Percentiles rank a stretch among this genome's conserved stretches.
These are phyloP conservation scores for Dittrichia graveolens DNA, from an alignment of 129 eudicot species.

Conservation along the genomic window DNA sequence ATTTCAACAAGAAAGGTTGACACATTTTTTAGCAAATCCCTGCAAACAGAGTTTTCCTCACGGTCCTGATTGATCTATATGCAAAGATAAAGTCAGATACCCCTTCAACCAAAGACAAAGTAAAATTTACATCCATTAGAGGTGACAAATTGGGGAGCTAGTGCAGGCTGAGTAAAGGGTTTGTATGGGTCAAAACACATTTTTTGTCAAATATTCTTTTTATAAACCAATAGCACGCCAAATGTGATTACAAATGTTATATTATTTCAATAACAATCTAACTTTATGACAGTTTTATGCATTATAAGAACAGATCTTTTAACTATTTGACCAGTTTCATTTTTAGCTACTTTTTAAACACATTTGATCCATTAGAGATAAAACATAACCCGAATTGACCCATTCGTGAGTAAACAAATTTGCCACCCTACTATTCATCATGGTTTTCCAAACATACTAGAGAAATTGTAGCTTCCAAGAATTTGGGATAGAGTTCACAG, in stretches of 20 bases:
- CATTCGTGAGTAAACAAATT: not conserved
- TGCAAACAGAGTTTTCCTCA: conserved; percentile 40
- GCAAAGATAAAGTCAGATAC: conserved; percentile 11
- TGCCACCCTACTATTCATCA: conserved; percentile 14
- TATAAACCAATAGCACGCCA: no score
- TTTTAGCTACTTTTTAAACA: no score
- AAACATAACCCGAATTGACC: not conserved
- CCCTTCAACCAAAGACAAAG: conserved; percentile 2
- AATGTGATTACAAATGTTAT: no score
- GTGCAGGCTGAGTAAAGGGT: no score
- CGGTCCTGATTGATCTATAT: conserved; percentile 56
- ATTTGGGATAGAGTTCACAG: conserved; percentile 23
- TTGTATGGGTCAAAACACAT: not conserved
- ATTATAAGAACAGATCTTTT: no score
- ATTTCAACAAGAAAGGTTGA: conserved; percentile 43
- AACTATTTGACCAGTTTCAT: no score
- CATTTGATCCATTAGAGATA: no score
- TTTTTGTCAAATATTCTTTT: no score
- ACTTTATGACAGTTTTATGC: no score
- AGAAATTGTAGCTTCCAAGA: conserved; percentile 42
- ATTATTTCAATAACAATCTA: no score
- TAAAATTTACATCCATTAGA: not conserved
- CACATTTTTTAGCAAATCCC: conserved; percentile 43
- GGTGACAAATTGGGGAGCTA: not conserved
- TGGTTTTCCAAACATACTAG: conserved; percentile 40